Evolutionary conservation across 2,329 filamentous ascomycete genomes (phyloP).

Genomic region (Pyrenochaeta sp.): DNA sequence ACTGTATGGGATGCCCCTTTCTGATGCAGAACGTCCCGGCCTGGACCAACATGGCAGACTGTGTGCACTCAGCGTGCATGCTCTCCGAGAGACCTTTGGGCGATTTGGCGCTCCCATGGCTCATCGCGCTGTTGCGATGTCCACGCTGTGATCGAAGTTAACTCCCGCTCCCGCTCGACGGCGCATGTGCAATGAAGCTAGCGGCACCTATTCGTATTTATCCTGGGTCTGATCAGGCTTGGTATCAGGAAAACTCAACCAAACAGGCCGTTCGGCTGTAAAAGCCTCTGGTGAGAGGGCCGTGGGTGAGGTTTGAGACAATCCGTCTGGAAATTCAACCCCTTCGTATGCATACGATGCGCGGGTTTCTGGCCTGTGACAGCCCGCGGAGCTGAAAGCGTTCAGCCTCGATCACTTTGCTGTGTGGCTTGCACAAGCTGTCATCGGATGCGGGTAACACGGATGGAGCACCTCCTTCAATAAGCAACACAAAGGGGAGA

Average conservation of each 20-base stretch:
- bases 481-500: slow-evolving; percentile 1
- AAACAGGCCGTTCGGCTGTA: slow-evolving; percentile 4
- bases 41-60: not conserved
- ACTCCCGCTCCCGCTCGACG: slow-evolving; percentile 42
- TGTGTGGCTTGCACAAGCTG: slow-evolving; percentile 13
- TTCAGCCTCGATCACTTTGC: slow-evolving; percentile 6
- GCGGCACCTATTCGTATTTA: slow-evolving; percentile 30
- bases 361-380: no score
- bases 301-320: no score
- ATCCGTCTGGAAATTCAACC: no score
- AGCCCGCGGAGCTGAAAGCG: slow-evolving; percentile 8
- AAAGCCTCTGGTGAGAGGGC: no score
- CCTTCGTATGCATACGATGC: no score
- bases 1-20: slow-evolving; percentile 7
- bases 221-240: slow-evolving; percentile 41
- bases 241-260: slow-evolving; percentile 1
- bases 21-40: slow-evolving; percentile 5
- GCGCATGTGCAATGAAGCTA: slow-evolving; percentile 32
- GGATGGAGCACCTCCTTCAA: slow-evolving; percentile 6
- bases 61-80: not conserved
- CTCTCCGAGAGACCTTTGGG: not conserved
- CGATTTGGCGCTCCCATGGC: slow-evolving; percentile 5
- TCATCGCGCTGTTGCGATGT: slow-evolving; percentile 17
- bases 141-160: slow-evolving; percentile 31
- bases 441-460: slow-evolving; percentile 19